Base-by-base conservation (phyloP, 2,329 filamentous ascomycete genomes). In the Xylaria sp. region DNA sequence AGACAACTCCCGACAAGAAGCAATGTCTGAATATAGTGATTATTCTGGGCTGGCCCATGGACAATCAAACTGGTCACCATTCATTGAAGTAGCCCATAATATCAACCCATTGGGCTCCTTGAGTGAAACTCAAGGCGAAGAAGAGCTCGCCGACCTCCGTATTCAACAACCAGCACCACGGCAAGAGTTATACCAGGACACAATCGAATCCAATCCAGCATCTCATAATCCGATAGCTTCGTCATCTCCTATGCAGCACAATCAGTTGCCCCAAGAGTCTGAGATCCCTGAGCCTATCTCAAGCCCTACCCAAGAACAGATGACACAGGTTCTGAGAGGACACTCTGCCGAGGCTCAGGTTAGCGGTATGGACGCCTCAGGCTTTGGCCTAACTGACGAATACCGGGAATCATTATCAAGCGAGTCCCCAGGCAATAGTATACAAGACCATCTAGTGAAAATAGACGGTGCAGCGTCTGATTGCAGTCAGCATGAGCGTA, bases 1-100 rank as follows among this genome's bases (percentile, higher is more conserved):
- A 56, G 58, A 69, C 4, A 57, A 20, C n/a, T 17, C 49, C 5
- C 58, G 15, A 42, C 68, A 61, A 53, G 63, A 65, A 20, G n/a
- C 39, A 15, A 33, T 49, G n/a, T 29, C 64, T 44, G 36, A 47
- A 13, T 56, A 68, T 38, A 31, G 65, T 29, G 64, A 56, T 51
- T 67, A 63, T 53, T 38, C 60, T 13, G 51, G 62, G 15, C 56
- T 71, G 11, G 13, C 66, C 10, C 55, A 60, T 29, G 68, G 53
- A 17, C 66, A 68, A 29, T 22, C 56, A 20, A 55, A 29, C 42
- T 68, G 65, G 65, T 10, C 45, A 15, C 49, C 44, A 4, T 58
- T 45, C n/a, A 27, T 49, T 7, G 54, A 58, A 2, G 27, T 27
- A 4, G n/a, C 63, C 29, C 47, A 61, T n/a, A n/a, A 11, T 31